phyloP scores from a whole-genome alignment of 2,329 filamentous ascomycete species.

The Diaporthe capsici region DNA sequence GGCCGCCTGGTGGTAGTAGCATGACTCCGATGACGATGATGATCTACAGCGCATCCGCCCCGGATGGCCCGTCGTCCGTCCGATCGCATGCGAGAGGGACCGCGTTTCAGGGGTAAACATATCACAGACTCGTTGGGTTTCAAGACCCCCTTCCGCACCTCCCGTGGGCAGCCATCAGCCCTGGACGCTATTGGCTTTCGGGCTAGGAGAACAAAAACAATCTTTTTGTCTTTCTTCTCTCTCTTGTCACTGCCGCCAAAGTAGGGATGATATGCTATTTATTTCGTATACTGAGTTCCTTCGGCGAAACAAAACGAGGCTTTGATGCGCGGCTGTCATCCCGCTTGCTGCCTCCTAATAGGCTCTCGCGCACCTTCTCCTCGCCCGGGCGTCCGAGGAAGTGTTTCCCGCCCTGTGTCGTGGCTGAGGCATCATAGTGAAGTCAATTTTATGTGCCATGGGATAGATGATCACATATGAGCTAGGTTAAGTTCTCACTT shows the following conservation, averaged over 20 bases:
- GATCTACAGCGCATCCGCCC: conserved; percentile 10
- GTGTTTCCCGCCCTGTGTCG: background rate
- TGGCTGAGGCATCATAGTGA: background rate
- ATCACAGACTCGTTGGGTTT: conserved; percentile 40
- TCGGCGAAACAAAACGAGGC: conserved; percentile 8
- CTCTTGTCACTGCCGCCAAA: background rate
- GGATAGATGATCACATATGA: background rate
- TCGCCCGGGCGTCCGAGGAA: background rate
- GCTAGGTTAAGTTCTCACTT: too few species aligned
- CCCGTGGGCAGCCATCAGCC: conserved; percentile 15
- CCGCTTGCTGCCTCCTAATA: background rate
- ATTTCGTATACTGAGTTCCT: background rate
- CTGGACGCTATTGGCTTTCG: background rate
- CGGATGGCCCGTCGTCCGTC: conserved; percentile 5
- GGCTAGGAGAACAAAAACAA: background rate
- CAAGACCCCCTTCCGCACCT: conserved; percentile 32
- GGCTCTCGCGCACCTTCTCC: background rate
- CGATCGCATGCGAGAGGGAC: background rate
- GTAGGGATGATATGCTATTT: background rate
- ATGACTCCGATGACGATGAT: conserved; percentile 17
- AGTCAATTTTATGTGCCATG: background rate
- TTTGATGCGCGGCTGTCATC: background rate
- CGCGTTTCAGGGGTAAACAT: conserved; percentile 38
- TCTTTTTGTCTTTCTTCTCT: background rate
- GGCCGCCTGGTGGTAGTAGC: background rate